Percentiles rank a stretch among this genome's conserved stretches.
Conservation (phyloP, 2,329 filamentous ascomycete genomes). For the Clonostachys solani region DNA sequence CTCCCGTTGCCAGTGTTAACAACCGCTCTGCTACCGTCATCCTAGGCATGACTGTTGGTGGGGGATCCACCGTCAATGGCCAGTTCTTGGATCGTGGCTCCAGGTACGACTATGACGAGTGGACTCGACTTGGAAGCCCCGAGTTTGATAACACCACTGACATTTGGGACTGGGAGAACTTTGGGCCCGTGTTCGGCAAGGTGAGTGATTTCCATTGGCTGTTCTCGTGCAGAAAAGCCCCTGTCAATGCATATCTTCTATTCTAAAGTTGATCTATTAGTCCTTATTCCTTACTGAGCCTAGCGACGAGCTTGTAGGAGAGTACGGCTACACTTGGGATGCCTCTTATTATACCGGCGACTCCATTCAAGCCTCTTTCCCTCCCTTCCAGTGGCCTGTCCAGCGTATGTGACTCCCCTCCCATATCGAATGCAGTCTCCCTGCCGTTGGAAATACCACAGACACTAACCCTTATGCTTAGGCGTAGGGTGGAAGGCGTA, state of each 20-base stretch:
- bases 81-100: constrained; percentile 30
- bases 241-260: background rate
- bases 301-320: constrained; percentile 12
- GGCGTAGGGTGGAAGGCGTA: constrained; percentile 10
- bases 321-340: constrained; percentile 24
- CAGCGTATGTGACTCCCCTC: constrained; percentile 8
- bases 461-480: background rate
- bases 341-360: constrained; percentile 20
- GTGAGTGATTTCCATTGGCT: constrained; percentile 5
- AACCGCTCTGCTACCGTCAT: constrained; percentile 16
- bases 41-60: constrained; percentile 26
- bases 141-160: constrained; percentile 9
- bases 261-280: background rate
- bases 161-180: constrained; percentile 27
- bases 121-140: constrained; percentile 20
- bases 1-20: constrained; percentile 16
- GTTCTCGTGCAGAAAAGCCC: too few relatives aligned
- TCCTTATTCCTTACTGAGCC: constrained; percentile 11
- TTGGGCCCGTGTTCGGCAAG: constrained; percentile 29
- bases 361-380: constrained; percentile 22
- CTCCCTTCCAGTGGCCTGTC: constrained; percentile 21
- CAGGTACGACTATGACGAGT: constrained; percentile 27
- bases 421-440: background rate
- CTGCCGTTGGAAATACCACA: background rate
- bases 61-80: constrained; percentile 28